Base-by-base conservation (phyloP, 1,284 basidiomycete genomes). In the Cryptococcus sp. region DNA sequence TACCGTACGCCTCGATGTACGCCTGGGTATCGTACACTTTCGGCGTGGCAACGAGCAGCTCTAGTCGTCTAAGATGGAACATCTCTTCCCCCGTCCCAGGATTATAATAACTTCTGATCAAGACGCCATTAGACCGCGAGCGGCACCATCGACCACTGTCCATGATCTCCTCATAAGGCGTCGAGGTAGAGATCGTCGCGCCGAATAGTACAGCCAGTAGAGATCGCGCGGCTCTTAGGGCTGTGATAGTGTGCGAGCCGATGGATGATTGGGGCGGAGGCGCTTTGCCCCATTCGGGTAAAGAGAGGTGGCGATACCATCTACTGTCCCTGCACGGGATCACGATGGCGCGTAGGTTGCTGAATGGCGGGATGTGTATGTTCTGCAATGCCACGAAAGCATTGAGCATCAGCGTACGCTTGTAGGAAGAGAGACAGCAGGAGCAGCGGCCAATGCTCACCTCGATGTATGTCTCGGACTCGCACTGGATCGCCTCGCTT, bases 71-170 rank as follows among this genome's bases (percentile, higher is more conserved):
- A 25, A 65, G 41, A 48, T 65, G 63, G 25, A 58, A 55, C 16
- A 65, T 39, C 39, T 57, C 50, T 15, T 62, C 57, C 20, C 48
- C 57, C 1, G 53, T 55, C 3, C 19, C 38, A 17, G 50, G 40
- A 46, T 64, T 50, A 1, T 47, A 19, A 40, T 65, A 65, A 8
- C 55, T 52, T 19, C 63, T 42, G 23, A 65, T 55, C 27, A 65
- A 22, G 1, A 60, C 54, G 4, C 63, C 63, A 30, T 61, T 65
- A 3, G 58, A 51, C 16, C 63, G 52, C 39, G 52, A 50, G 15
- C 46, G 38, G 45, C 57, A 62, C 63, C 63, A 65, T 47, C 3
- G 23, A 1, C 38, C 25, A 20, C 35, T 42, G n/a, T 50, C 45
- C 23, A 49, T 16, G 16, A 52, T 47, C 10, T 58, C 56, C 19